Percentiles rank a stretch among this genome's conserved stretches.
Evolutionary conservation across 1,284 basidiomycete genomes (phyloP).

Genomic region (Malassezia sp.): DNA sequence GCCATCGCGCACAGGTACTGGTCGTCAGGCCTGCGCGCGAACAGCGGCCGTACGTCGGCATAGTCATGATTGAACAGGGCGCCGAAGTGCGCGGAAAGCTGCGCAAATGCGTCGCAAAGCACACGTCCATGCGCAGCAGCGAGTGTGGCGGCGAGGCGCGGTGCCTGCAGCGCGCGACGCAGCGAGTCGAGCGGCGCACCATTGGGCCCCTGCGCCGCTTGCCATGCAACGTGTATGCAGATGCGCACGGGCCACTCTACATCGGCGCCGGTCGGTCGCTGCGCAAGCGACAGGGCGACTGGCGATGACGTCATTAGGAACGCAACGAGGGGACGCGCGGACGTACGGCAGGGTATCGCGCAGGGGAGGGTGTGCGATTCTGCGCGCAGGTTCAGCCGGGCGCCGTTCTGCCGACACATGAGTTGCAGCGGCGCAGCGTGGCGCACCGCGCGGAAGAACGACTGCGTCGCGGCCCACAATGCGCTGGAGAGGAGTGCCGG

Average conservation of each 20-base stretch:
- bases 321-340: too few relatives aligned
- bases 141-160: not conserved
- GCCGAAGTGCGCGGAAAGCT: not conserved
- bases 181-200: not conserved
- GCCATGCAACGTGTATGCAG: not conserved
- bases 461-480: too few relatives aligned
- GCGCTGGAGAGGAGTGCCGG: too few relatives aligned
- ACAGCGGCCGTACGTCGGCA: constrained; percentile 1
- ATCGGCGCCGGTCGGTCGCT: too few relatives aligned
- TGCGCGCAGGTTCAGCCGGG: not conserved
- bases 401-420: not conserved
- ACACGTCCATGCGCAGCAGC: not conserved
- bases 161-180: too few relatives aligned
- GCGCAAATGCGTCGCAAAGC: not conserved
- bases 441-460: too few relatives aligned
- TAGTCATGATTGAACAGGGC: constrained; percentile 3
- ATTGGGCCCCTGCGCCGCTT: not conserved
- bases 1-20: not conserved
- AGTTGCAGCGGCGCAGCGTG: too few relatives aligned
- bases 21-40: not conserved
- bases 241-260: constrained; percentile 7
- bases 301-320: too few relatives aligned
- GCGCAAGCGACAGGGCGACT: too few relatives aligned
- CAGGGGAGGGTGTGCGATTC: too few relatives aligned
- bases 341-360: too few relatives aligned